A percentile compares a stretch with the other conserved stretches of the same genome.
These are phyloP conservation scores for Trichoderma asperelloides DNA, from an alignment of 495 filamentous ascomycete genomes.

Conservation along the genomic window DNA sequence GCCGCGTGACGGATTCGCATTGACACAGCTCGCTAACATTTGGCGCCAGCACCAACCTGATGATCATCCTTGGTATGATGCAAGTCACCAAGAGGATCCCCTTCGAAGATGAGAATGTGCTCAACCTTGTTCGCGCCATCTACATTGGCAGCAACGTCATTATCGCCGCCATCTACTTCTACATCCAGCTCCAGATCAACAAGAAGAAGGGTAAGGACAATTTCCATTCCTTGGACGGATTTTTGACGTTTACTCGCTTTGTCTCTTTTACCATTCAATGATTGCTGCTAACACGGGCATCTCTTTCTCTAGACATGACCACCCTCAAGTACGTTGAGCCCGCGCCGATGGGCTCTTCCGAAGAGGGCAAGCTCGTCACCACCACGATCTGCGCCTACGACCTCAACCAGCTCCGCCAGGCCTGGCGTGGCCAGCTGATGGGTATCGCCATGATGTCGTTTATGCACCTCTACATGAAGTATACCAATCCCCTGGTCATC, in stretches of 20 bases:
- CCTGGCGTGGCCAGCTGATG: conserved; percentile 84
- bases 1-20: background rate
- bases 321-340: conserved; percentile 98
- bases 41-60: conserved; percentile 68
- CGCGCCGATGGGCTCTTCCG: conserved; percentile 78
- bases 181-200: conserved; percentile 72
- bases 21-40: conserved; percentile 14
- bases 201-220: conserved; percentile 77
- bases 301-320: conserved; percentile 64
- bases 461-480: conserved; percentile 98
- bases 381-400: conserved; percentile 96
- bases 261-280: background rate
- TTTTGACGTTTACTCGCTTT: background rate
- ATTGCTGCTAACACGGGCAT: conserved; percentile 10
- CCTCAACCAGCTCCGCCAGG: conserved; percentile 65
- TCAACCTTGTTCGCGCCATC: conserved; percentile 70
- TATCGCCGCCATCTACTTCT: conserved; percentile 76
- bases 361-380: conserved; percentile 89
- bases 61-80: conserved; percentile 96
- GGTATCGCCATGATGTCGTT: conserved; percentile 95
- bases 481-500: conserved; percentile 97
- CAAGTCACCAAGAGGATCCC: conserved; percentile 92
- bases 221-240: background rate
- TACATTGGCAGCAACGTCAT: conserved; percentile 86
- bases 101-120: conserved; percentile 82